These are phyloP conservation scores for Aspergillus fumigatus DNA, from an alignment of 2,329 filamentous ascomycete genomes.

Conservation along the genomic window DNA sequence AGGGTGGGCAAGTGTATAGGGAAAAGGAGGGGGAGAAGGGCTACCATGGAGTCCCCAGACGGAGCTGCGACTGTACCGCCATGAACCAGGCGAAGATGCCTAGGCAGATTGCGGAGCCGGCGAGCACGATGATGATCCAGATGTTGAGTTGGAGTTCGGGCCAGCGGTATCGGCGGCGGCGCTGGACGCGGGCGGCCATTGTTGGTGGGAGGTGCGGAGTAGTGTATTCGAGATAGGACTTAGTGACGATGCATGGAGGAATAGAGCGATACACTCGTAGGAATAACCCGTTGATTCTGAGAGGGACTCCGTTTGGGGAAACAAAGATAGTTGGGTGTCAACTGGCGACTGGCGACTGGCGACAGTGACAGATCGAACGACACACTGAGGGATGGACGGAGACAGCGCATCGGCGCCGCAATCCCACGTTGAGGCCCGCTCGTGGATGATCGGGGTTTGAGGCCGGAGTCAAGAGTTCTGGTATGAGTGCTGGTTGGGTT, in stretches of 20 bases:
- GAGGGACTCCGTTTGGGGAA: too few relatives aligned
- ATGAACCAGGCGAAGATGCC: conserved; percentile 60
- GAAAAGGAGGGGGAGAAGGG: neutral
- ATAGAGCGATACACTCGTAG: neutral
- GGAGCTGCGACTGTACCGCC: conserved; percentile 52
- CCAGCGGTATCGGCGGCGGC: conserved; percentile 55
- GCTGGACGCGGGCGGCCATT: conserved; percentile 31
- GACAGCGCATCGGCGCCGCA: conserved; percentile 10
- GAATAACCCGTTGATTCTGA: too few relatives aligned
- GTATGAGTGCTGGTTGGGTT: neutral
- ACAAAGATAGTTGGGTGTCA: neutral
- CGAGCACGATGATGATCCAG: conserved; percentile 61
- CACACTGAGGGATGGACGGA: neutral
- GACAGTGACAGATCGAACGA: neutral
- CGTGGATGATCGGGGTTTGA: neutral
- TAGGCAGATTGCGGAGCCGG: conserved; percentile 53
- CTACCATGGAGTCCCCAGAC: conserved; percentile 58
- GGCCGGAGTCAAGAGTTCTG: neutral
- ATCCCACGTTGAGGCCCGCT: neutral
- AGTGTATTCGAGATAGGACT: neutral
- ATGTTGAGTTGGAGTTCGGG: conserved; percentile 61
- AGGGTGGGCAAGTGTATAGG: neutral
- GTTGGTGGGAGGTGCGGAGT: neutral
- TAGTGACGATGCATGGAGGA: neutral
- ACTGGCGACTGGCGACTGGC: neutral